These are phyloP conservation scores for Scenedesmus sp. DNA, from an alignment of 163 green algal species.

Conservation along the genomic window DNA sequence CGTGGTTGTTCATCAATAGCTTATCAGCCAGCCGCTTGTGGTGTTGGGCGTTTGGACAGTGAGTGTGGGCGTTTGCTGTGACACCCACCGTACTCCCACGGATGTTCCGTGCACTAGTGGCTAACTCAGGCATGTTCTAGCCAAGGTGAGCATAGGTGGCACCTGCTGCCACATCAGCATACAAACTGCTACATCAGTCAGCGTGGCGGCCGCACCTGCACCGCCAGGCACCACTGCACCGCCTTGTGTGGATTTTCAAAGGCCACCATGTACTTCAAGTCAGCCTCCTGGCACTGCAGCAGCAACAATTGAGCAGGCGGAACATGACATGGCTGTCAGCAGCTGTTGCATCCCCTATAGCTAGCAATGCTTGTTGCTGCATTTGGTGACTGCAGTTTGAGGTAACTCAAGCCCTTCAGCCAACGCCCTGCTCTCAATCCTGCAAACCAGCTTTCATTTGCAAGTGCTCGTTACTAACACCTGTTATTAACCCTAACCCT, in stretches of 20 bases:
- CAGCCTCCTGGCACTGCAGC: conserved; percentile 53
- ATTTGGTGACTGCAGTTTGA: background rate
- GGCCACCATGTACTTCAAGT: conserved; percentile 72
- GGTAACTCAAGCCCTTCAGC: no score
- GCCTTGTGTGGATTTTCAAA: conserved; percentile 49
- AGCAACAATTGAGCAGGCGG: background rate
- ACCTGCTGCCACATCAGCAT: background rate
- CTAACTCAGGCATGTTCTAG: background rate
- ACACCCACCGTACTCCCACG: no score
- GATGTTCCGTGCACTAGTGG: no score
- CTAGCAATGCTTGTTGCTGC: background rate
- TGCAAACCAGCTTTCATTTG: no score
- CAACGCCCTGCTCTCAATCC: no score
- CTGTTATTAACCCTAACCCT: no score
- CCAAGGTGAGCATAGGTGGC: background rate
- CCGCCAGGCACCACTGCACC: conserved; percentile 44
- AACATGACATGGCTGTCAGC: background rate
- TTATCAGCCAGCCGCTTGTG: no score
- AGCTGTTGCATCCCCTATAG: background rate
- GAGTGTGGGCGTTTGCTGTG: no score
- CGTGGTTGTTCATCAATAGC: no score
- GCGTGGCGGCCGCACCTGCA: conserved; percentile 44
- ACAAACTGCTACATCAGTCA: background rate
- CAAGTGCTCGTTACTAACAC: no score
- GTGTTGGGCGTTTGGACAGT: no score